Percentiles rank a stretch among this genome's conserved stretches.
phyloP scores from a whole-genome alignment of 371 early-diverging fungal species.

The Lichtheimia ramosa region DNA sequence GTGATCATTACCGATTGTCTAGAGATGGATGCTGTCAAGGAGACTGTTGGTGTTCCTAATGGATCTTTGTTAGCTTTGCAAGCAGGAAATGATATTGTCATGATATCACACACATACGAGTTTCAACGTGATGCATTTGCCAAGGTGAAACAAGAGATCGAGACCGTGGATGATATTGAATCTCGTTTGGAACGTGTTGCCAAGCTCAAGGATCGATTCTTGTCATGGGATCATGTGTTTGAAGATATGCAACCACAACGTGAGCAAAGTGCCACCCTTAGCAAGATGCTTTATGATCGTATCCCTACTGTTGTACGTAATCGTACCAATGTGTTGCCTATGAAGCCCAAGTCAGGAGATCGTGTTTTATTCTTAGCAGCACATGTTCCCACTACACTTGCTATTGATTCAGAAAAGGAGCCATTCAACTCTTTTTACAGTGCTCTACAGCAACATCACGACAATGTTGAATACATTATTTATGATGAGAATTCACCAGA shows the following conservation, averaged over 20 bases:
- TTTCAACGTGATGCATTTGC: slow-evolving; percentile 26
- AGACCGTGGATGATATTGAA: slow-evolving; percentile 5
- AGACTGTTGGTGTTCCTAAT: slow-evolving; percentile 32
- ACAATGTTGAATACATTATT: slow-evolving; percentile 33
- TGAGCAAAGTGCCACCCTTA: slow-evolving; percentile 9
- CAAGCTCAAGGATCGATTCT: slow-evolving; percentile 32
- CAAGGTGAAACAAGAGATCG: slow-evolving; percentile 7
- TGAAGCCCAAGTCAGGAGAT: slow-evolving; percentile 16
- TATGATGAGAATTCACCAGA: slow-evolving; percentile 22
- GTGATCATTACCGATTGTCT: slow-evolving; percentile 50
- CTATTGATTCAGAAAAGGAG: slow-evolving; percentile 46
- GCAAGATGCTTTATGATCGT: slow-evolving; percentile 34
- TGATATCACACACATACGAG: slow-evolving; percentile 45
- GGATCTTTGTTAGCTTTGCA: slow-evolving; percentile 41
- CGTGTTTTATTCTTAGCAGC: slow-evolving; percentile 38
- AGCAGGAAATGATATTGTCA: slow-evolving; percentile 53
- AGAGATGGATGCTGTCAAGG: slow-evolving; percentile 55
- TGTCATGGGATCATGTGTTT: slow-evolving; percentile 31
- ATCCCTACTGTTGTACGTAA: slow-evolving; percentile 41
- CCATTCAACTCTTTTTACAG: slow-evolving; percentile 43
- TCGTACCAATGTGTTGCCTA: slow-evolving; percentile 20
- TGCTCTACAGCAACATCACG: slow-evolving; percentile 23
- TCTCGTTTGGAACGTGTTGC: slow-evolving; percentile 36
- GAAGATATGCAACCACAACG: slow-evolving; percentile 4
- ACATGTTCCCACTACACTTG: slow-evolving; percentile 44